Conservation (phyloP, 2,329 filamentous ascomycete species). For the Thielaviopsis euricoi region DNA sequence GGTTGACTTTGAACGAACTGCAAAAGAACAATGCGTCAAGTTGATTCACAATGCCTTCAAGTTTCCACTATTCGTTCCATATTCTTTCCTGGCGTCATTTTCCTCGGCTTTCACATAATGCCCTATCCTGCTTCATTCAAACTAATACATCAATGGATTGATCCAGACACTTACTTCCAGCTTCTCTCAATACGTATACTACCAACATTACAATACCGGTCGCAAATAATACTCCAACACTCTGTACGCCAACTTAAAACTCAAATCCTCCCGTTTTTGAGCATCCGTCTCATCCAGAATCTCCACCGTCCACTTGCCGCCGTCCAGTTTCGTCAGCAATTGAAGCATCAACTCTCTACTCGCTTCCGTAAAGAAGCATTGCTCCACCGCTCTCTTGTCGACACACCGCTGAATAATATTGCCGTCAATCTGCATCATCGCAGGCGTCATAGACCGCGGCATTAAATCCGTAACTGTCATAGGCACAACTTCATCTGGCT, state of each 20-base stretch:
- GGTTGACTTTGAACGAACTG: neutral
- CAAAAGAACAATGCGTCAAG: neutral
- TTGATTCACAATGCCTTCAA: neutral
- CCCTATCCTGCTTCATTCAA: neutral
- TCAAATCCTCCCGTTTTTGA: conserved; percentile 17
- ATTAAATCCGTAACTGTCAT: conserved; percentile 1
- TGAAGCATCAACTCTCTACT: conserved; percentile 27
- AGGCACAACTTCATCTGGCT: neutral
- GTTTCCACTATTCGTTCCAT: neutral
- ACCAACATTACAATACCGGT: conserved; percentile 27
- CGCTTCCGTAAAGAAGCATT: conserved; percentile 21
- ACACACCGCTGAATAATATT: conserved; percentile 44
- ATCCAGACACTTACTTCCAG: too few relatives aligned
- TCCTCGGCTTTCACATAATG: neutral
- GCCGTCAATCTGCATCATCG: conserved; percentile 47
- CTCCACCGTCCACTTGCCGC: conserved; percentile 23
- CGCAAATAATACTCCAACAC: conserved; percentile 37
- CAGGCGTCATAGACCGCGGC: conserved; percentile 22
- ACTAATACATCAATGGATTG: neutral
- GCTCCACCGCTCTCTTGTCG: conserved; percentile 27
- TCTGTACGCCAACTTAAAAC: conserved; percentile 34
- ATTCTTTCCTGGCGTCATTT: neutral
- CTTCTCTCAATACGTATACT: too few relatives aligned
- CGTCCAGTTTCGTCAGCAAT: conserved; percentile 33
- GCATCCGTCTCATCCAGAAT: conserved; percentile 17